Base-by-base conservation (phyloP, 1,284 basidiomycete species). In the Pseudozyma flocculosa region DNA sequence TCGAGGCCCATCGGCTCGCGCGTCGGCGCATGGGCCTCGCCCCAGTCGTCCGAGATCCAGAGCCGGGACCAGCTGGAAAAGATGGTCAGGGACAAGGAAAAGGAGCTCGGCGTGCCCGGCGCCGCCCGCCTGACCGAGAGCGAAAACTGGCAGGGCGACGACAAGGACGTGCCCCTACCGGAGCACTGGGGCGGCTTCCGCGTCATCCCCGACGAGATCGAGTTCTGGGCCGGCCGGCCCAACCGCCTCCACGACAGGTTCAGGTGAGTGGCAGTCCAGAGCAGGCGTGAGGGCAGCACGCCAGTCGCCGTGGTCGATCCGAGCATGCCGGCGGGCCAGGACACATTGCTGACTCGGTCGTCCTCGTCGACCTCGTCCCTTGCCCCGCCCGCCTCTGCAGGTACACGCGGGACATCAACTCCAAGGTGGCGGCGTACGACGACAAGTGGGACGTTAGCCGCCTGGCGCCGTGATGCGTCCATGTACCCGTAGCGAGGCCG, bases 171-270 rank as follows among this genome's bases (percentile, higher is more conserved):
- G 10, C 88, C 90, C 0, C 82, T 88, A 42, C 95, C 94, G 1
- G 87, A 89, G 8, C 90, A 90, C 79, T 99, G 95, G 95, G 94
- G 94, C 53, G 94, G 94, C 2, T 96, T 90, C 87, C 84, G 93
- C 67, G 84, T 99, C 37, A 82, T 96, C 8, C 95, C 95, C 15
- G 84, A 85, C 88, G 93, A 79, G 78, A 87, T 84, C 13, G 75
- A 78, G 57, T 78, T 78, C 41, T 78, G 75, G 75, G 59, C 62
- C 19, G 75, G 75, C 29, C 55, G 75, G 19, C 59, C 60, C 11
- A 75, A 69, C 47, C 51, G 75, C 18, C 54, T 78, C 29, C 75
- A 78, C 38, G 75, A 78, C 45, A 48, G 75, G 2, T 75, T 74
- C 51, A 56, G 69, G 48, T 70, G 51, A 43, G 66, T 52, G 23